Base-by-base conservation (phyloP, 352 stramenopile species). In the Pythium diclinum region DNA sequence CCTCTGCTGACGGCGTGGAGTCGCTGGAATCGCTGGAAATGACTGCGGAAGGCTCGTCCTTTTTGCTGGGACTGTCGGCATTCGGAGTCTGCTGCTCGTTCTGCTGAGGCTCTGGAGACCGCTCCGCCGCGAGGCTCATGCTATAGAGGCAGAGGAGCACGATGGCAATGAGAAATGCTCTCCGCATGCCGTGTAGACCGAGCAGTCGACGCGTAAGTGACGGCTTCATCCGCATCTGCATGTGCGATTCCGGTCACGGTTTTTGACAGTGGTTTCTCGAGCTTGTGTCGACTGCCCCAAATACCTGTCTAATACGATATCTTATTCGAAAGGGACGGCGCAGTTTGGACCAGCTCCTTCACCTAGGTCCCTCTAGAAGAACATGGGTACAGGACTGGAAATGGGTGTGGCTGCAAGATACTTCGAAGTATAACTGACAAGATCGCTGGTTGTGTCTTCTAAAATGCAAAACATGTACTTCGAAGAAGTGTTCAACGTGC, bases 31-130 rank as follows among this genome's bases (percentile, higher is more conserved):
- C 46, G 4, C 44, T 63, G 56, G 42, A 13, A 38, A 40, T 32
- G 4, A 5, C n/a, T 13, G 19, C 2, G 23, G 58, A 30, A 25
- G 42, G 28, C 3, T 6, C 19, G 10, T 34, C 19, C 3, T 23
- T 3, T 8, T 34, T 10, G 5, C 1, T 5, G 28, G 19, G 16
- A 17, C 33, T 19, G 17, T 64, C 58, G n/a, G 46, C 46, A 25
- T 40, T 46, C 34, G 10, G 17, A 2, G 47, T 19, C 59, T 66
- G 49, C 19, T 59, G 48, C 17, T 66, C 59, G 51, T 42, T 60
- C 23, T 66, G 40, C 28, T 25, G 49, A 19, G 49, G n/a, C 36
- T 44, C 38, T 23, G 49, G 36, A 25, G 49, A 28, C 28, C 51
- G 59, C 19, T 53, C 51, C 59, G n/a, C 36, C 59, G 59, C 51